A percentile compares a stretch with the other conserved stretches of the same genome.
Evolutionary conservation across 1,284 basidiomycete genomes (phyloP).

Genomic region (Cutaneotrichosporon curvatum): DNA sequence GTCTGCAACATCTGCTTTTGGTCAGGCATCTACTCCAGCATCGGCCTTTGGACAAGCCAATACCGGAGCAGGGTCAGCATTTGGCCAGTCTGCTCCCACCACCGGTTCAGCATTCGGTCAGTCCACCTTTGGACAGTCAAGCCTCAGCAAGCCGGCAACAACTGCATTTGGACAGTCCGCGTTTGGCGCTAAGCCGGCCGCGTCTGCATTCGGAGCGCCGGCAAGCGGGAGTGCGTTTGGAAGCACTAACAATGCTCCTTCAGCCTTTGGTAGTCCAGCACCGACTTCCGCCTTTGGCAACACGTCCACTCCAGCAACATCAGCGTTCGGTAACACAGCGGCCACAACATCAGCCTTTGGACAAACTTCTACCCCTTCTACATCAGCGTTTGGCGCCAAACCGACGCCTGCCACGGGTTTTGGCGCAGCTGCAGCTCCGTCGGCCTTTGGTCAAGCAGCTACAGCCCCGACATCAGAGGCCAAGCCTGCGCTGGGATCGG

Average conservation of each 20-base stretch:
- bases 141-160: not conserved
- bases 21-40: not conserved
- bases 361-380: slow-evolving; percentile 6
- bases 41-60: not conserved
- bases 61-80: not conserved
- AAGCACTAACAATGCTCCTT: not conserved
- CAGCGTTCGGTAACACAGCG: slow-evolving; percentile 17
- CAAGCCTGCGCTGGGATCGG: too few species aligned
- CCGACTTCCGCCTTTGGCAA: slow-evolving; percentile 34
- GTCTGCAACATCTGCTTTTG: not conserved
- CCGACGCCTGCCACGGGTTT: not conserved
- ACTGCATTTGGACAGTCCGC: slow-evolving; percentile 1
- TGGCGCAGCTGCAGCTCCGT: too few species aligned
- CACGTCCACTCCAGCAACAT: slow-evolving; percentile 3
- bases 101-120: slow-evolving; percentile 1
- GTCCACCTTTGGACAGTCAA: slow-evolving; percentile 2
- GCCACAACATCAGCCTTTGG: slow-evolving; percentile 38
- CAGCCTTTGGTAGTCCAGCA: slow-evolving; percentile 2
- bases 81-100: not conserved
- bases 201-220: not conserved
- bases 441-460: not conserved
- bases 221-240: not conserved
- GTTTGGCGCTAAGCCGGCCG: not conserved
- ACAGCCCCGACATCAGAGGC: not conserved
- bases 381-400: slow-evolving; percentile 20